A percentile compares a stretch with the other conserved stretches of the same genome.
Conservation (phyloP, 2,329 filamentous ascomycete genomes). For the Calonectria ilicicola region DNA sequence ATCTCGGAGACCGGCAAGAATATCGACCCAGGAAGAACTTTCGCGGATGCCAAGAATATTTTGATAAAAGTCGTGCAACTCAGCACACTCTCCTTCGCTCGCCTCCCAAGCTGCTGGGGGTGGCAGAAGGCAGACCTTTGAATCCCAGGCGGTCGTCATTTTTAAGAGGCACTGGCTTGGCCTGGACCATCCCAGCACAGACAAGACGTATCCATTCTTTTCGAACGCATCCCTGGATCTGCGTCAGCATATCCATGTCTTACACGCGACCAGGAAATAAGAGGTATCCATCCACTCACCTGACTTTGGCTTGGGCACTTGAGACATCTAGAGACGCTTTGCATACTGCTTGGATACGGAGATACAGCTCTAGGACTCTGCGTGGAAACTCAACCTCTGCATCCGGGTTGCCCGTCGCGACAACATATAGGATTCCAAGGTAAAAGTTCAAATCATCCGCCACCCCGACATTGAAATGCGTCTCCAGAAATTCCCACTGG, state of each 20-base stretch:
- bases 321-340: slow-evolving; percentile 33
- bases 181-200: not conserved
- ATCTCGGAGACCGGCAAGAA: not conserved
- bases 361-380: slow-evolving; percentile 39
- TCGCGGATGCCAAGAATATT: slow-evolving; percentile 30
- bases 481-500: slow-evolving; percentile 31
- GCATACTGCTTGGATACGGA: slow-evolving; percentile 38
- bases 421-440: slow-evolving; percentile 35
- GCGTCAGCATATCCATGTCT: not conserved
- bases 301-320: slow-evolving; percentile 35
- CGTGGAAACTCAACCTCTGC: slow-evolving; percentile 34
- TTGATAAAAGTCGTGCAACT: slow-evolving; percentile 37
- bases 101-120: slow-evolving; percentile 37
- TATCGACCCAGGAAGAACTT: slow-evolving; percentile 32
- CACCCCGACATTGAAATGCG: slow-evolving; percentile 31
- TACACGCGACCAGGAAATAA: not conserved
- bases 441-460: slow-evolving; percentile 37
- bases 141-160: slow-evolving; percentile 33
- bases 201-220: slow-evolving; percentile 31
- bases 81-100: slow-evolving; percentile 36
- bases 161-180: slow-evolving; percentile 33
- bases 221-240: slow-evolving; percentile 27
- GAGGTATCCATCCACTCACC: slow-evolving; percentile 21
- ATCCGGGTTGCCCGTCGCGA: slow-evolving; percentile 28
- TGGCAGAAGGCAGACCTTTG: slow-evolving; percentile 38